Evolutionary conservation across 371 early-diverging fungal species (phyloP), one percentile per base, ranked within the genome.

Genomic region (Catenaria anguillulae): DNA sequence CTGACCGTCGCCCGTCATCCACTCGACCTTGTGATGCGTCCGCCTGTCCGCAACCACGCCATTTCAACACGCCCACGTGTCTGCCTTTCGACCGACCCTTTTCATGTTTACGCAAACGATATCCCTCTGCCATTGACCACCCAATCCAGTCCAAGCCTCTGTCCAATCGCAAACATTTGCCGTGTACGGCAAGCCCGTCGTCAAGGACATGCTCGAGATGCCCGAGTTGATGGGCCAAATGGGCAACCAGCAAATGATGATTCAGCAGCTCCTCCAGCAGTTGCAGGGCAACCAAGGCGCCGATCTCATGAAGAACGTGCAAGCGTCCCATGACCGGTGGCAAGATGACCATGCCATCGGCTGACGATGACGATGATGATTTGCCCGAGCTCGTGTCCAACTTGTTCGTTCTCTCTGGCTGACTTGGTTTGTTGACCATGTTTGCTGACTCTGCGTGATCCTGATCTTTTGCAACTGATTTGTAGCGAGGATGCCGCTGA

Each of bases 91-190:
- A n/a, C n/a, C n/a, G n/a, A n/a, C n/a, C n/a, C n/a, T n/a, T n/a
- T n/a, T n/a, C n/a, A n/a, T n/a, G n/a, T n/a, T n/a, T n/a, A n/a
- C n/a, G n/a, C n/a, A n/a, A n/a, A n/a, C n/a, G n/a, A n/a, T n/a
- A n/a, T n/a, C n/a, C n/a, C n/a, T n/a, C n/a, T n/a, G n/a, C n/a
- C n/a, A n/a, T n/a, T n/a, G n/a, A n/a, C n/a, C n/a, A n/a, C n/a
- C n/a, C n/a, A n/a, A n/a, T n/a, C n/a, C n/a, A 88, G 89, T 92
- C 68, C 85, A 86, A 70, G 89, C 91, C 67, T 84, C 91, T 66
- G 69, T 86, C 71, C 76, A 80, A 55, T 75, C 88, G 78, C 93
- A 92, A 87, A 92, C 91, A 71, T 91, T 88, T 70, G 87, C 87
- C 65, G 86, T 97, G 79, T 79, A 84, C 71, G 97, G 97, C 66